A percentile compares a stretch with the other conserved stretches of the same genome.
Evolutionary conservation across 164 flowering plant species (phyloP).

Genomic region (Vitis amurensis): DNA sequence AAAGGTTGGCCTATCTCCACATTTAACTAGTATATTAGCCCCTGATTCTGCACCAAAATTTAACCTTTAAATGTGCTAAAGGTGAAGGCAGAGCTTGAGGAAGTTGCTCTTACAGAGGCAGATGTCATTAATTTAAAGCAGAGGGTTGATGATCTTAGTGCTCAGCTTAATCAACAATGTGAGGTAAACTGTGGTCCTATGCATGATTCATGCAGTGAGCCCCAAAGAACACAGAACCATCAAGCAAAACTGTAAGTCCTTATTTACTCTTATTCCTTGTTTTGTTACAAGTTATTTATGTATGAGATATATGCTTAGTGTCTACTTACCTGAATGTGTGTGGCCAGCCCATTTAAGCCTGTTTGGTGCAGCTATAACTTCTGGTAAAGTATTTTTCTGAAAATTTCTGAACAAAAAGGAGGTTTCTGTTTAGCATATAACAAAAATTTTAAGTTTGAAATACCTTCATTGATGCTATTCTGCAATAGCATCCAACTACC

Average conservation of each 20-base stretch:
- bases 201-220: slow-evolving; percentile 28
- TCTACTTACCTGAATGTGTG: neutral
- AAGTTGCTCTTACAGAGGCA: slow-evolving; percentile 61
- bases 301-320: neutral
- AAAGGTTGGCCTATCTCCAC: slow-evolving; percentile 49
- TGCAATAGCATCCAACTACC: no score
- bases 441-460: no score
- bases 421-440: no score
- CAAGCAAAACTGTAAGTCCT: slow-evolving; percentile 40
- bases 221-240: slow-evolving; percentile 24
- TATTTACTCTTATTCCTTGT: neutral
- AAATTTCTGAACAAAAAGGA: no score
- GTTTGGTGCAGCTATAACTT: no score
- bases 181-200: slow-evolving; percentile 27
- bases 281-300: no score
- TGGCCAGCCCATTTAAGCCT: neutral
- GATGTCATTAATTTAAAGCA: slow-evolving; percentile 63
- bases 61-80: slow-evolving; percentile 29
- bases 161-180: slow-evolving; percentile 53
- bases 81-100: slow-evolving; percentile 71
- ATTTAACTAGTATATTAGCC: neutral
- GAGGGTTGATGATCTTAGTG: slow-evolving; percentile 64
- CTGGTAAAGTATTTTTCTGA: no score
- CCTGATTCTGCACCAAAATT: slow-evolving; percentile 3
- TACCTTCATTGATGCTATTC: no score